Evolutionary conservation across 257 asterid genomes (phyloP).

Genomic region (Parsonsia alboflavescens): DNA sequence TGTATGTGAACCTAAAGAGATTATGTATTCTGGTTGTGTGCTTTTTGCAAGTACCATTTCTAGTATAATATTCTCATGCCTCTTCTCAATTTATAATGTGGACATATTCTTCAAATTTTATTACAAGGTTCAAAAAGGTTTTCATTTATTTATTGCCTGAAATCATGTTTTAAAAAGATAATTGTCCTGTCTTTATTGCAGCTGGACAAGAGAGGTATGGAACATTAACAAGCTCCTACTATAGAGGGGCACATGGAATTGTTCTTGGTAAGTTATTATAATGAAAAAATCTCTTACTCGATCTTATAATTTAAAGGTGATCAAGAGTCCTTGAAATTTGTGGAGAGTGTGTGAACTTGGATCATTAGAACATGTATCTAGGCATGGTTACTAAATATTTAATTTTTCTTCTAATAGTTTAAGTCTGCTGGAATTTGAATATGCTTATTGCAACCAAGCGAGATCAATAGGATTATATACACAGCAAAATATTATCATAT

Average conservation of each 20-base stretch:
- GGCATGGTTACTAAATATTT: neutral
- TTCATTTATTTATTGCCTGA: neutral
- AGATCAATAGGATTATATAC: too few relatives aligned
- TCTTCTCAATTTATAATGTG: neutral
- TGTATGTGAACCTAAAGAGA: neutral
- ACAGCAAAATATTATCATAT: neutral
- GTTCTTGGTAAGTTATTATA: conserved; percentile 50
- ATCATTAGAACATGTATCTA: neutral
- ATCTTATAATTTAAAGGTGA: neutral
- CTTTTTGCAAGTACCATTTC: neutral
- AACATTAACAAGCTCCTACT: conserved; percentile 63
- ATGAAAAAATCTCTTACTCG: neutral
- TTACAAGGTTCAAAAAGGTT: neutral
- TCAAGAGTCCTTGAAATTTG: neutral
- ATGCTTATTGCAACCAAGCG: neutral
- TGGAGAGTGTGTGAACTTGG: too few relatives aligned
- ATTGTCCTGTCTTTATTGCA: conserved; percentile 24
- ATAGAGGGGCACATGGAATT: conserved; percentile 90
- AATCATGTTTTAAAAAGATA: neutral
- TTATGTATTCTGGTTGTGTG: neutral
- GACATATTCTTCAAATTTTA: neutral
- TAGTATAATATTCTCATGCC: neutral
- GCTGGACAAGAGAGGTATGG: conserved; percentile 93
- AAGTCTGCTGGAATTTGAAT: neutral
- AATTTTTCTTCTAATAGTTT: neutral